A percentile compares a stretch with the other conserved stretches of the same genome.
Conservation (phyloP, 768 basidiomycete genomes). For the Mycena capillaripes region DNA sequence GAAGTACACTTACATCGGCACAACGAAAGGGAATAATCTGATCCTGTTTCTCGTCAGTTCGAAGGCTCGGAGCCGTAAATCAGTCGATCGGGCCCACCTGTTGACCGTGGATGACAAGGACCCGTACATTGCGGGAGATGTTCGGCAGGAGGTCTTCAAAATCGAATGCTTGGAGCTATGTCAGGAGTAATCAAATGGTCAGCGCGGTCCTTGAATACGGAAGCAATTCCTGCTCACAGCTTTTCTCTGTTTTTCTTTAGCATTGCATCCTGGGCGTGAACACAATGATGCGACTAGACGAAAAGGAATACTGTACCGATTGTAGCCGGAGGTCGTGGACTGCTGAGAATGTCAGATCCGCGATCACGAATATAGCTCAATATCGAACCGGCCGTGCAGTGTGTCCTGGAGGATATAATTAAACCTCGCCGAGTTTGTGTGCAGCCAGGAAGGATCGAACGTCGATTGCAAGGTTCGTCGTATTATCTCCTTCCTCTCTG, state of each 20-base stretch:
- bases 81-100: neutral
- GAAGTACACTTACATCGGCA: slow-evolving; percentile 15
- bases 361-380: neutral
- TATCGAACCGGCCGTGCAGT: slow-evolving; percentile 19
- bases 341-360: neutral
- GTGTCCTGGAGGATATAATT: slow-evolving; percentile 10
- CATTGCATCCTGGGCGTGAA: slow-evolving; percentile 15
- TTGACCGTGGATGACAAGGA: slow-evolving; percentile 25
- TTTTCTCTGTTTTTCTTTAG: slow-evolving; percentile 20
- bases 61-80: neutral
- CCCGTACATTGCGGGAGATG: slow-evolving; percentile 15
- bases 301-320: slow-evolving; percentile 12
- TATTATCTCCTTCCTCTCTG: slow-evolving; percentile 15
- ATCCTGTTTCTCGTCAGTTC: slow-evolving; percentile 31
- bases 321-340: slow-evolving; percentile 28
- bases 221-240: slow-evolving; percentile 15
- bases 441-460: slow-evolving; percentile 26
- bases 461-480: slow-evolving; percentile 22
- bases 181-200: neutral
- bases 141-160: slow-evolving; percentile 26
- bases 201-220: neutral
- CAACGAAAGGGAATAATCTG: slow-evolving; percentile 40
- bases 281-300: neutral
- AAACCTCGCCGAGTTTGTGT: slow-evolving; percentile 13
- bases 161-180: slow-evolving; percentile 28